Evolutionary conservation across 768 basidiomycete genomes (phyloP).

Genomic region (Leccinum subgranulosum): DNA sequence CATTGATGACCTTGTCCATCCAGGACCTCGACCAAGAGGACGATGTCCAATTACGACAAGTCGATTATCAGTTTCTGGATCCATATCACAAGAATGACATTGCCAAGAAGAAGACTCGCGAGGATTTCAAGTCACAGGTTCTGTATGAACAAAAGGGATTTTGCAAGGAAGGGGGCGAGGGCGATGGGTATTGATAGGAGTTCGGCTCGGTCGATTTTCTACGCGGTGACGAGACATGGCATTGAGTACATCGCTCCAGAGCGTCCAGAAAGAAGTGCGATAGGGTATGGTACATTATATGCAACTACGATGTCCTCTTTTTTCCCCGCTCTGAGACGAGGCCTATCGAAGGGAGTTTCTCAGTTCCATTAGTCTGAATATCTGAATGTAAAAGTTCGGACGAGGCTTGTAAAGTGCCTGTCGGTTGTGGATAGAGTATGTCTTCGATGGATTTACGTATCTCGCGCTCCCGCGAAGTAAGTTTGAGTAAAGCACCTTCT

Average conservation of each 20-base stretch:
- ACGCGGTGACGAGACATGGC: conserved; percentile 4
- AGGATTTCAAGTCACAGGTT: conserved; percentile 79
- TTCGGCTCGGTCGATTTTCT: conserved; percentile 10
- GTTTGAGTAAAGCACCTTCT: conserved; percentile 60
- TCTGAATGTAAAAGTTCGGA: conserved; percentile 33
- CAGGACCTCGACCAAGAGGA: conserved; percentile 95
- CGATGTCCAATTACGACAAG: conserved; percentile 73
- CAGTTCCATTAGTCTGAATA: conserved; percentile 46
- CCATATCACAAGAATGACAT: conserved; percentile 71
- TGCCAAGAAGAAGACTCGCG: conserved; percentile 73
- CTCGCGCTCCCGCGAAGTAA: conserved; percentile 75
- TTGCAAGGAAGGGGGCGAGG: conserved; percentile 93
- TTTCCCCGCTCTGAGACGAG: conserved; percentile 56
- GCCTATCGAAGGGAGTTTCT: conserved; percentile 34
- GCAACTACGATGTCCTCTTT: conserved; percentile 45
- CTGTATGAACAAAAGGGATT: conserved; percentile 85
- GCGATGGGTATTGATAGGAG: conserved; percentile 76
- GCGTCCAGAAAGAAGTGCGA: conserved; percentile 16
- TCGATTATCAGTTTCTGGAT: conserved; percentile 67
- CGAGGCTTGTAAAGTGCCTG: conserved; percentile 32
- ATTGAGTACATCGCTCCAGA: conserved; percentile 10
- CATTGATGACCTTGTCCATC: conserved; percentile 1
- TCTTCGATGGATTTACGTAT: conserved; percentile 78
- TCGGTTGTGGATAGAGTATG: conserved; percentile 50
- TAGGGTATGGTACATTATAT: conserved; percentile 22